Conservation (phyloP, 140 eudicot genomes). For the Stevia rebaudiana region DNA sequence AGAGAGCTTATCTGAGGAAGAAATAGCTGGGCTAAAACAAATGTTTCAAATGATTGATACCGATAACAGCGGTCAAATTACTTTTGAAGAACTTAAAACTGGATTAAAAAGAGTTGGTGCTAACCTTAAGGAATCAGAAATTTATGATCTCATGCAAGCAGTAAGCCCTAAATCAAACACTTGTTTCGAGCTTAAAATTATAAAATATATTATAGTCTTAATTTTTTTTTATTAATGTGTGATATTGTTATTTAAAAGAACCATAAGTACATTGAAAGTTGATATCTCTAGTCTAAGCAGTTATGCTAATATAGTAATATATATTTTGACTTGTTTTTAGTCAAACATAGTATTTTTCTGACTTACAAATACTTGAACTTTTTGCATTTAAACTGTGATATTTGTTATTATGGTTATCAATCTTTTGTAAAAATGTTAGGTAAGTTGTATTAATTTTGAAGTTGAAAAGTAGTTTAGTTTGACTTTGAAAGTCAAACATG, state of each 20-base stretch:
- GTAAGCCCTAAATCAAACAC: constrained; percentile 39
- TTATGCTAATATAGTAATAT: too few relatives aligned
- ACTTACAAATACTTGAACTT: not conserved
- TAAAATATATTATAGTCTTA: not conserved
- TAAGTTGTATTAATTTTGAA: not conserved
- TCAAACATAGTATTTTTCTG: not conserved
- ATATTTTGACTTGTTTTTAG: not conserved
- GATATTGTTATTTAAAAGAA: not conserved
- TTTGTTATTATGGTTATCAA: not conserved
- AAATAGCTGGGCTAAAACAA: constrained; percentile 87
- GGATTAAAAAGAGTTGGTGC: constrained; percentile 81
- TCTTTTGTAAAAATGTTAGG: not conserved
- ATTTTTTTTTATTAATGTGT: not conserved
- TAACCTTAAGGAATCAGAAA: constrained; percentile 84
- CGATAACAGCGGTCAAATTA: constrained; percentile 86
- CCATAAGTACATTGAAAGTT: not conserved
- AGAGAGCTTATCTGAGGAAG: constrained; percentile 87
- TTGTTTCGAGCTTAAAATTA: not conserved
- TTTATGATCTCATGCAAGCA: constrained; percentile 92
- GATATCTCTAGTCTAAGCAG: too few relatives aligned
- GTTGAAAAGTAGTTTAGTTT: constrained; percentile 6
- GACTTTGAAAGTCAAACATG: constrained; percentile 9
- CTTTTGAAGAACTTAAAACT: constrained; percentile 81
- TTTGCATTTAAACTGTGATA: not conserved
- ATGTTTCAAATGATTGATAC: constrained; percentile 70